These are phyloP conservation scores for Waltergamsia citrina DNA, from an alignment of 2,329 filamentous ascomycete species.

Conservation along the genomic window DNA sequence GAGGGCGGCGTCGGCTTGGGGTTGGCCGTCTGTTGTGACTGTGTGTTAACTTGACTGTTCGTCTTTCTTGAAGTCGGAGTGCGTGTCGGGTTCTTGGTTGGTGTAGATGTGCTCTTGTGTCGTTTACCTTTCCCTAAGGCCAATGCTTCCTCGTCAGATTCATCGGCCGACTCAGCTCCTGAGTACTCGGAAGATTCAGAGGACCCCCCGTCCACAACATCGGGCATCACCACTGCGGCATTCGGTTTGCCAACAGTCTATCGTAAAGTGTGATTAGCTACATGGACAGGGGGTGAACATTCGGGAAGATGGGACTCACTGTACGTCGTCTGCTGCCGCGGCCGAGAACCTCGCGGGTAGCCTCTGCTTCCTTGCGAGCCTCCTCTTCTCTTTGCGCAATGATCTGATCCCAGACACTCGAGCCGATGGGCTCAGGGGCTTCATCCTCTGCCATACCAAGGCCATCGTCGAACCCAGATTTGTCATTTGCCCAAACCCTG, in stretches of 20 bases:
- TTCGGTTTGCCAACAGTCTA: no score
- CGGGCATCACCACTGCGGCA: background rate
- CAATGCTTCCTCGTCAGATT: slow-evolving; percentile 14
- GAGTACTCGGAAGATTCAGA: slow-evolving; percentile 1
- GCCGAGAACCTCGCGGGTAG: slow-evolving; percentile 65
- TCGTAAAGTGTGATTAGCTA: no score
- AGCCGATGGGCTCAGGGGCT: slow-evolving; percentile 46
- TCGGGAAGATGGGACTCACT: slow-evolving; percentile 13
- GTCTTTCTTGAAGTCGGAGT: slow-evolving; percentile 7
- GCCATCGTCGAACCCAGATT: slow-evolving; percentile 54
- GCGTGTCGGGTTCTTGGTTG: slow-evolving; percentile 11
- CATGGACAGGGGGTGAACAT: background rate
- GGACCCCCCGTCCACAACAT: background rate
- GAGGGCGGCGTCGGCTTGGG: slow-evolving; percentile 7
- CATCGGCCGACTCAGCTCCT: slow-evolving; percentile 12
- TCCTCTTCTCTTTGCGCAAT: slow-evolving; percentile 72
- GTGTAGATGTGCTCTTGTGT: slow-evolving; percentile 1
- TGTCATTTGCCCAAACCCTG: slow-evolving; percentile 84
- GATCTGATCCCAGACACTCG: slow-evolving; percentile 83
- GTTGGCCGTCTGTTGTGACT: slow-evolving; percentile 15
- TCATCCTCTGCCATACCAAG: slow-evolving; percentile 42
- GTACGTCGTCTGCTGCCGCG: slow-evolving; percentile 67
- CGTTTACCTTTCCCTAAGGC: slow-evolving; percentile 3
- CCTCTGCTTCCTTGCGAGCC: slow-evolving; percentile 62
- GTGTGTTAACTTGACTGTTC: slow-evolving; percentile 21